Percentiles rank a stretch among this genome's conserved stretches.
Conservation (phyloP, 139 green algal genomes). For the Picochlorum sp. region DNA sequence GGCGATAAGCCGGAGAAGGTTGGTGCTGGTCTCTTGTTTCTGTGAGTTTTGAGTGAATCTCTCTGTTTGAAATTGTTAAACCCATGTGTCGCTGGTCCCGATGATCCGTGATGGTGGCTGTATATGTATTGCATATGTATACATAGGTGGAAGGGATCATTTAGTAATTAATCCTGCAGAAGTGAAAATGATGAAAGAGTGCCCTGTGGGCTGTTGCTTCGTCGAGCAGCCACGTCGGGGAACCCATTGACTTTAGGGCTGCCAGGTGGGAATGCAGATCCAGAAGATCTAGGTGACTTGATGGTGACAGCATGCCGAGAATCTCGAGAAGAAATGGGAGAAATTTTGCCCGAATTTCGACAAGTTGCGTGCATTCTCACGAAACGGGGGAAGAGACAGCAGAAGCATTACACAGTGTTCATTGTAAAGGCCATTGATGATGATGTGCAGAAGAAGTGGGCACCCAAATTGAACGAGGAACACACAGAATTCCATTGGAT, state of each 20-base stretch:
- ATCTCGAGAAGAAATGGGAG: constrained; percentile 36
- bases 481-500: constrained; percentile 46
- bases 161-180: too few relatives aligned
- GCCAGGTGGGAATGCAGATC: constrained; percentile 61
- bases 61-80: too few relatives aligned
- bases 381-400: constrained; percentile 43
- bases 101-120: too few relatives aligned
- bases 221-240: constrained; percentile 3
- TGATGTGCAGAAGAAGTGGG: background rate
- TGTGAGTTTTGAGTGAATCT: too few relatives aligned
- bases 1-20: too few relatives aligned
- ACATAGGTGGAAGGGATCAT: too few relatives aligned
- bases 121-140: too few relatives aligned
- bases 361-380: constrained; percentile 5
- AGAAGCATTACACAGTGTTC: constrained; percentile 71
- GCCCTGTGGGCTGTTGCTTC: background rate
- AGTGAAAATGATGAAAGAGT: background rate
- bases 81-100: too few relatives aligned
- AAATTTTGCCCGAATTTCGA: constrained; percentile 2
- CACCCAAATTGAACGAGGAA: constrained; percentile 42
- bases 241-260: constrained; percentile 56
- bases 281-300: constrained; percentile 31
- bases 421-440: constrained; percentile 18
- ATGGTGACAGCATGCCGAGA: constrained; percentile 40
- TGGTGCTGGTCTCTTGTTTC: too few relatives aligned